Evolutionary conservation across 768 basidiomycete species (phyloP).

Genomic region (Cantharellus cinnabarinus): DNA sequence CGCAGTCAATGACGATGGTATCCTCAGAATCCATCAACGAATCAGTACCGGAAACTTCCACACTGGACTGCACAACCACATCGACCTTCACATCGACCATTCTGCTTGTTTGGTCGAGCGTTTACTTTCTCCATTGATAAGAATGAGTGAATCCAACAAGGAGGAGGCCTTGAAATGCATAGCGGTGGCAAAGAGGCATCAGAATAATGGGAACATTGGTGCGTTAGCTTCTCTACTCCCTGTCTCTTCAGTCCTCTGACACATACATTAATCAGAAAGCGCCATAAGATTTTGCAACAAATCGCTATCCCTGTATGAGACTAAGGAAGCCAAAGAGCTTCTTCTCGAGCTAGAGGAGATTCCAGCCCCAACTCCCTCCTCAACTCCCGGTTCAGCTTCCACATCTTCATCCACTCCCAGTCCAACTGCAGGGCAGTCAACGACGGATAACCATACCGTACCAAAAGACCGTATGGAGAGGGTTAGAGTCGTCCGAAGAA

Average conservation of each 20-base stretch:
- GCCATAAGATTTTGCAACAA: conserved; percentile 84
- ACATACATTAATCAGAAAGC: neutral
- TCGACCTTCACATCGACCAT: no score
- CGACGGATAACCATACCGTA: neutral
- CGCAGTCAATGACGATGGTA: no score
- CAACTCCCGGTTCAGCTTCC: conserved; percentile 22
- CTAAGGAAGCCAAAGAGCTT: conserved; percentile 49
- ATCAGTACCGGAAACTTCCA: no score
- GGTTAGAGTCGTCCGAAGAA: conserved; percentile 59
- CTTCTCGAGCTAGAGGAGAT: conserved; percentile 42
- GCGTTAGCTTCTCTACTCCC: conserved; percentile 15
- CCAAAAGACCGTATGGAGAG: conserved; percentile 39
- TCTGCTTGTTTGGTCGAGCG: no score
- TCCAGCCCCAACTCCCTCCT: conserved; percentile 47
- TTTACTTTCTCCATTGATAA: neutral
- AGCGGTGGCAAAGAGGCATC: conserved; percentile 54
- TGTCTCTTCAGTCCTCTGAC: neutral
- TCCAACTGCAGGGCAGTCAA: conserved; percentile 1
- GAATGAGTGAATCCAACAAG: conserved; percentile 31
- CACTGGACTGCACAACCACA: no score
- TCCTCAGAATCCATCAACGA: no score
- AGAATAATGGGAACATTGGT: conserved; percentile 45
- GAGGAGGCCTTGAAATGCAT: conserved; percentile 78
- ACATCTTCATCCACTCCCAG: conserved; percentile 10
- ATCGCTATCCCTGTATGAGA: conserved; percentile 62